Conservation (phyloP, 257 asterid genomes). For the Salvia hispanica region DNA sequence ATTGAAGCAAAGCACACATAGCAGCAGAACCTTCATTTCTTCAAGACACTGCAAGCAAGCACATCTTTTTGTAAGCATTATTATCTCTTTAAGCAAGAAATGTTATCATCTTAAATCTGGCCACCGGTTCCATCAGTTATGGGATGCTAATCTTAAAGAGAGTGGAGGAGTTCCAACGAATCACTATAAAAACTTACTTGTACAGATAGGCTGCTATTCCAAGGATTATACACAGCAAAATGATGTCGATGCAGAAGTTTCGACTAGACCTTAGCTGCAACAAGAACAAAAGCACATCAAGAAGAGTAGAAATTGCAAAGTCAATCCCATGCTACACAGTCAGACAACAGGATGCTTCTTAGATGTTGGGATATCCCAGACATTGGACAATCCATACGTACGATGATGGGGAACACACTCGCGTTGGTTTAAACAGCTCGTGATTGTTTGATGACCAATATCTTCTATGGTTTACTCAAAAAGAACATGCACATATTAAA, state of each 20-base stretch:
- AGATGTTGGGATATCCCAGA: neutral
- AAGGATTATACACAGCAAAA: slow-evolving; percentile 80
- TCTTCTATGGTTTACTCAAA: neutral
- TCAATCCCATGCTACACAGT: neutral
- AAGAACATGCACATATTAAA: slow-evolving; percentile 8
- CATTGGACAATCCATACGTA: neutral
- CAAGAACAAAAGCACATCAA: slow-evolving; percentile 26
- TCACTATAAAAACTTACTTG: slow-evolving; percentile 59
- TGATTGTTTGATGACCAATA: neutral
- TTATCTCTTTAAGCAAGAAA: slow-evolving; percentile 2
- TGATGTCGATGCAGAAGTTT: slow-evolving; percentile 90
- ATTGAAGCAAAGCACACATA: slow-evolving; percentile 19
- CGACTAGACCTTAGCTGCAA: slow-evolving; percentile 96
- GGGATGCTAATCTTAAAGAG: slow-evolving; percentile 4
- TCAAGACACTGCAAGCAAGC: slow-evolving; percentile 53
- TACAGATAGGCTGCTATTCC: slow-evolving; percentile 96
- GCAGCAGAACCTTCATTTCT: slow-evolving; percentile 33
- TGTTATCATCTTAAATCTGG: neutral
- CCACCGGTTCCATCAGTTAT: neutral
- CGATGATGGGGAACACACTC: neutral
- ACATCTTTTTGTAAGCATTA: slow-evolving; percentile 26
- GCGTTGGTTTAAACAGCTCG: neutral
- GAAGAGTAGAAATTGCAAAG: neutral
- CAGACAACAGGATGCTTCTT: slow-evolving; percentile 14
- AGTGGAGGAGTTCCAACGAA: neutral